These are phyloP conservation scores for Phytophthora sp. DNA, from an alignment of 352 stramenopile genomes.

Conservation along the genomic window DNA sequence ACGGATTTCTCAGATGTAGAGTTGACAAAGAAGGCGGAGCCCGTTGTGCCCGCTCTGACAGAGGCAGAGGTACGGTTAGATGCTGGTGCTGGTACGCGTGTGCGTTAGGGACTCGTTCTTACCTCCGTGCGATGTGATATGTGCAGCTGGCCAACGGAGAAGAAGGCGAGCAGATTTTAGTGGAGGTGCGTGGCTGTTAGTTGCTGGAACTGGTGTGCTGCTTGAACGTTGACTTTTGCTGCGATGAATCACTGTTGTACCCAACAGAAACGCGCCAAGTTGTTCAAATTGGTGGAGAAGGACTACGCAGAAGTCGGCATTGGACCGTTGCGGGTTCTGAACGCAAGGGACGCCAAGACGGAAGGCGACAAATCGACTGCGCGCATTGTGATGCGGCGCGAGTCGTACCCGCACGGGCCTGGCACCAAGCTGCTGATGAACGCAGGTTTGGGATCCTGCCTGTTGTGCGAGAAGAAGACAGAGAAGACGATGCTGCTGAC, in stretches of 20 bases:
- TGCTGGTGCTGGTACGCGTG: not conserved
- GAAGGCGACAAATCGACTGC: conserved; percentile 50
- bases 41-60: conserved; percentile 58
- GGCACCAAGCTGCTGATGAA: conserved; percentile 85
- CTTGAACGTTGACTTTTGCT: not conserved
- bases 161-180: conserved; percentile 69
- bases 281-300: conserved; percentile 79
- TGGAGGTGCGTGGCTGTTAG: conserved; percentile 52
- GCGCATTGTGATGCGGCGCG: conserved; percentile 80
- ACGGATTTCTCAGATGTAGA: conserved; percentile 60
- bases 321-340: conserved; percentile 70
- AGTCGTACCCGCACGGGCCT: conserved; percentile 73
- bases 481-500: conserved; percentile 80
- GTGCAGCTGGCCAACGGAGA: conserved; percentile 71
- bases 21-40: conserved; percentile 54
- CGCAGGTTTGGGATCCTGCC: conserved; percentile 60
- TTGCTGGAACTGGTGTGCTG: not conserved
- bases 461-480: conserved; percentile 74
- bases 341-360: conserved; percentile 45
- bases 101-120: not conserved
- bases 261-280: conserved; percentile 73
- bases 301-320: conserved; percentile 83
- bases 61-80: conserved; percentile 59
- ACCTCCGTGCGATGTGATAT: conserved; percentile 2
- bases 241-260: too few relatives aligned